A percentile compares a stretch with the other conserved stretches of the same genome.
Evolutionary conservation across 169 alveolate genomes (phyloP).

Genomic region (Besnoitia besnoiti): DNA sequence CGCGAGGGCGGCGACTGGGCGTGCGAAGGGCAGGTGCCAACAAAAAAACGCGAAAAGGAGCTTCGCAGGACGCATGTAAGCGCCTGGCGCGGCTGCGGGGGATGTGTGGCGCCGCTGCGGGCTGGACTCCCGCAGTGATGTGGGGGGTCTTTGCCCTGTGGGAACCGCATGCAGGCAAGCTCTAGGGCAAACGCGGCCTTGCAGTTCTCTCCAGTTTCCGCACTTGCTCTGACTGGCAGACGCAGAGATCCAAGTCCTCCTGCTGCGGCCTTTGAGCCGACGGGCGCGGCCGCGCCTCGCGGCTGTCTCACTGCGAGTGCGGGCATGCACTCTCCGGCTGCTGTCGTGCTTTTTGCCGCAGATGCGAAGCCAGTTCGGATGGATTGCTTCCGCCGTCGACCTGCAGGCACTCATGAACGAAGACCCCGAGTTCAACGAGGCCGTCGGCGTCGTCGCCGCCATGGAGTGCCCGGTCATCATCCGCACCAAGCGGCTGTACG

Average conservation of each 20-base stretch:
- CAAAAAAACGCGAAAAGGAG: neutral
- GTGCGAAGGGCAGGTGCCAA: neutral
- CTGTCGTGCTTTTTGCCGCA: neutral
- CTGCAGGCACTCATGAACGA: neutral
- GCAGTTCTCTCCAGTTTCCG: too few species aligned
- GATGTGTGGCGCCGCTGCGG: too few species aligned
- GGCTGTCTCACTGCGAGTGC: neutral
- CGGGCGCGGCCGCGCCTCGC: neutral
- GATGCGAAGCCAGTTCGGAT: constrained; percentile 25
- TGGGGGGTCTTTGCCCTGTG: too few species aligned
- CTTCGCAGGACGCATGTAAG: neutral
- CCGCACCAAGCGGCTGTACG: constrained; percentile 21
- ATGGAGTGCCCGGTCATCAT: constrained; percentile 41
- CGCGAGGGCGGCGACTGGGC: neutral
- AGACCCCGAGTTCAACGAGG: neutral
- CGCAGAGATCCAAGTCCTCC: too few species aligned
- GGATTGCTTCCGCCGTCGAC: neutral
- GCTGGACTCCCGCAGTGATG: too few species aligned
- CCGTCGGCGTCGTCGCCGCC: constrained; percentile 17
- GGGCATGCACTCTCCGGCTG: neutral
- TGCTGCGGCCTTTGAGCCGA: too few species aligned
- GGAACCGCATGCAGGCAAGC: too few species aligned
- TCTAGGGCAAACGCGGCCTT: too few species aligned
- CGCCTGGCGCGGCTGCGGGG: too few species aligned
- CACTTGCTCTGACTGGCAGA: too few species aligned